phyloP scores from a whole-genome alignment of 179 eudicot species.

The Dionaea muscipula region DNA sequence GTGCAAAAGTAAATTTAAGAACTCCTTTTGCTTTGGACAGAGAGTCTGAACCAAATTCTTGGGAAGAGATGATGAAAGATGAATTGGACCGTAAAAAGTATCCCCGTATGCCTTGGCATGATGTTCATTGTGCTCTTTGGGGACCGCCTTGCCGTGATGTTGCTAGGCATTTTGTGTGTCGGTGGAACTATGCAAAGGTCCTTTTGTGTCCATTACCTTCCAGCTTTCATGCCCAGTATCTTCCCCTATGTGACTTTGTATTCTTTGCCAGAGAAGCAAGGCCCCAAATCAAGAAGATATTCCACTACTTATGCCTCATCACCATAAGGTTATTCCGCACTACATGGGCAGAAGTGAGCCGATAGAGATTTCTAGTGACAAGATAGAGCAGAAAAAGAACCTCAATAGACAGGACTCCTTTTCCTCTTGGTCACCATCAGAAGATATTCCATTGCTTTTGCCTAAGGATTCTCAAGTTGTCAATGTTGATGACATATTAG shows the following conservation, averaged over 20 bases:
- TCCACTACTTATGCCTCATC: constrained; percentile 90
- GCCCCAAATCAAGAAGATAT: constrained; percentile 87
- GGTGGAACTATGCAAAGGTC: constrained; percentile 99
- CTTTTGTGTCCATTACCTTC: not conserved
- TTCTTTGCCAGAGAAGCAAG: constrained; percentile 64
- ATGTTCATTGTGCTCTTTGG: constrained; percentile 97
- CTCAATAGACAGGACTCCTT: constrained; percentile 37
- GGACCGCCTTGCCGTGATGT: constrained; percentile 98
- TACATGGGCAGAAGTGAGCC: constrained; percentile 59
- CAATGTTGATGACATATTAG: constrained; percentile 22
- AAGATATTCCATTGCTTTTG: constrained; percentile 78
- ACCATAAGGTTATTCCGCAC: constrained; percentile 94
- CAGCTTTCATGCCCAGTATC: not conserved
- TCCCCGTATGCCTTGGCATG: constrained; percentile 99
- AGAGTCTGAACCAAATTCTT: constrained; percentile 91
- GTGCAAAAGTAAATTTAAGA: not conserved
- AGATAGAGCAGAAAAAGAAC: constrained; percentile 15
- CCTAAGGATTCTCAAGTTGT: constrained; percentile 66
- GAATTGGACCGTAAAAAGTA: constrained; percentile 66
- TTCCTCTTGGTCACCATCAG: constrained; percentile 47
- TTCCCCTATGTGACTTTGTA: constrained; percentile 11
- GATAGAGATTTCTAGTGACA: constrained; percentile 21
- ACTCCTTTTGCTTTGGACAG: constrained; percentile 18
- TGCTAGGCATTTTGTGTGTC: constrained; percentile 92
- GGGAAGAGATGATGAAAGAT: constrained; percentile 97